Conservation (phyloP, 148 eudicot species). For the Simmondsia chinensis region DNA sequence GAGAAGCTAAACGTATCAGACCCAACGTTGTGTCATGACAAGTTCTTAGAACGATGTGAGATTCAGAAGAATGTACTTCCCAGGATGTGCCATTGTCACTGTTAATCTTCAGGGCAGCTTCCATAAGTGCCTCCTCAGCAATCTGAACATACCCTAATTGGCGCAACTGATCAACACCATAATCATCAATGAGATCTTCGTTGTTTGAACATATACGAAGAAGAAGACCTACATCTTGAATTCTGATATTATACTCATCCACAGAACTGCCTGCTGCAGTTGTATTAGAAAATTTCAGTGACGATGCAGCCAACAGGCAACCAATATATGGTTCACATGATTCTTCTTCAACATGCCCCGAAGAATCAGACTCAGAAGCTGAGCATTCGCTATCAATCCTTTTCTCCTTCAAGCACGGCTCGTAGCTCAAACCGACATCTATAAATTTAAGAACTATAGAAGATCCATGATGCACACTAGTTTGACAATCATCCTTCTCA, state of each 20-base stretch:
- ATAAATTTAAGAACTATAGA: slow-evolving; percentile 62
- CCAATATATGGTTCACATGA: slow-evolving; percentile 32
- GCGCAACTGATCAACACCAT: slow-evolving; percentile 44
- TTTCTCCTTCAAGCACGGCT: slow-evolving; percentile 41
- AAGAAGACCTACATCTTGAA: slow-evolving; percentile 78
- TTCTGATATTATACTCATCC: slow-evolving; percentile 42
- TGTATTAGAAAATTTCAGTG: slow-evolving; percentile 51
- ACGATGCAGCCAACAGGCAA: slow-evolving; percentile 72
- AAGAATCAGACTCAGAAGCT: slow-evolving; percentile 13
- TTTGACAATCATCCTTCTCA: slow-evolving; percentile 14
- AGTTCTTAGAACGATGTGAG: slow-evolving; percentile 52
- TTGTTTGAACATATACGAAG: slow-evolving; percentile 31
- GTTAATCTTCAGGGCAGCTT: slow-evolving; percentile 43
- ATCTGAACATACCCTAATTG: slow-evolving; percentile 69
- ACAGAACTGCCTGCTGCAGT: slow-evolving; percentile 20
- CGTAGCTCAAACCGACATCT: slow-evolving; percentile 87
- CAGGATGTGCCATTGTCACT: slow-evolving; percentile 43
- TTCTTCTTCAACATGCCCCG: slow-evolving; percentile 18
- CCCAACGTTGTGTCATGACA: slow-evolving; percentile 86
- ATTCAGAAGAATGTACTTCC: slow-evolving; percentile 70
- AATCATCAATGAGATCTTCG: slow-evolving; percentile 23
- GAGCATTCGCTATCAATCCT: slow-evolving; percentile 16
- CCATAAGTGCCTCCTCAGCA: slow-evolving; percentile 57
- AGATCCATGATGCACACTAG: slow-evolving; percentile 21
- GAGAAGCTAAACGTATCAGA: slow-evolving; percentile 53